Evolutionary conservation across 2,329 filamentous ascomycete genomes (phyloP).

Genomic region (Penicillium sp.): DNA sequence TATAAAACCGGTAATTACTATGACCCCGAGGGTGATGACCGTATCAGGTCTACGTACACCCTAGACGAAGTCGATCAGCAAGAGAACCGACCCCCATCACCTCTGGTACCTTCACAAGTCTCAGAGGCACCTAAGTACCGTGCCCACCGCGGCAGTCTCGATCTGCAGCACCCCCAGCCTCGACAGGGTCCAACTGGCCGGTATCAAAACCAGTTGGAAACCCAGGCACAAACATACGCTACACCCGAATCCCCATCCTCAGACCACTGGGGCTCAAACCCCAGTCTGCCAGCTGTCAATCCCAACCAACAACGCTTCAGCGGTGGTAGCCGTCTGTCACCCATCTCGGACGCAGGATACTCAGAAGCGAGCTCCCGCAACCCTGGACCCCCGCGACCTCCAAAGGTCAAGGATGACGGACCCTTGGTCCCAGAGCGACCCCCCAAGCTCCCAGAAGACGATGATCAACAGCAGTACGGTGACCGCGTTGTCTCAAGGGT

Average conservation of each 20-base stretch:
- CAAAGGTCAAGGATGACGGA: conserved; percentile 60
- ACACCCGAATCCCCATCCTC: conserved; percentile 47
- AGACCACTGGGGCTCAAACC: conserved; percentile 52
- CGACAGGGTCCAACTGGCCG: conserved; percentile 64
- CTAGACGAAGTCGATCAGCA: conserved; percentile 43
- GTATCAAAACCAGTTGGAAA: conserved; percentile 65
- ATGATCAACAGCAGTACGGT: conserved; percentile 38
- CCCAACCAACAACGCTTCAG: conserved; percentile 40
- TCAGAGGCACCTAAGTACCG: conserved; percentile 66
- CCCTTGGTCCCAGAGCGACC: conserved; percentile 61
- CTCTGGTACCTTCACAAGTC: conserved; percentile 63
- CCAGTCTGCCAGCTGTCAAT: conserved; percentile 42
- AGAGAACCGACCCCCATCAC: conserved; percentile 60
- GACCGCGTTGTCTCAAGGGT: conserved; percentile 48
- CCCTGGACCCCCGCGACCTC: conserved; percentile 53
- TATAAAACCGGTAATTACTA: conserved; percentile 51
- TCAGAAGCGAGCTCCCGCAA: conserved; percentile 46
- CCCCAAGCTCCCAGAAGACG: conserved; percentile 43
- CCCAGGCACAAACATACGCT: conserved; percentile 60
- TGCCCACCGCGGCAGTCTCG: conserved; percentile 66
- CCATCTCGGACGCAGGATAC: conserved; percentile 52
- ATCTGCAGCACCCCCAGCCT: conserved; percentile 68
- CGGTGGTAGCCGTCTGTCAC: conserved; percentile 47
- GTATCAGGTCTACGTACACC: conserved; percentile 49
- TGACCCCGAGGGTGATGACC: conserved; percentile 51